Evolutionary conservation across 2,329 filamentous ascomycete genomes (phyloP), one percentile per base, ranked within the genome.

Genomic region (Fusarium drepaniforme): DNA sequence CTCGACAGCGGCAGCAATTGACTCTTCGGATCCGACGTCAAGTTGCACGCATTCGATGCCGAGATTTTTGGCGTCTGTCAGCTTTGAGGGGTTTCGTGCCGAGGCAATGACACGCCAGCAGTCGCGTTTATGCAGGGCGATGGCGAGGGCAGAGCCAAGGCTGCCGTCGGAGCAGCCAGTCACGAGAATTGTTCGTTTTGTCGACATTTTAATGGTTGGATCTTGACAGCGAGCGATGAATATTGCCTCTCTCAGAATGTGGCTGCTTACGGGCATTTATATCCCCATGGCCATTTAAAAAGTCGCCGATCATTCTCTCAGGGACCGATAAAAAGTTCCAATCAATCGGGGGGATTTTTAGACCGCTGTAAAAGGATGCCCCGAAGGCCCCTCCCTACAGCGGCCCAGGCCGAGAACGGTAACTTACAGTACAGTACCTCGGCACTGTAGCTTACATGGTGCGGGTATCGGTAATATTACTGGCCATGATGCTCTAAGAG

Each of bases 111-210:
- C 81, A 15, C 74, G 70, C 70, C 76, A 81, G 11, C 76, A 81
- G 11, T 79, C 78, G 3, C 49, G 56, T 1, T 71, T 59, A n/a
- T 79, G 80, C 25, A 83, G 77, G 8, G 77, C 80, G 1, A 80
- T 62, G 12, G 81, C 81, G 2, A 84, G 72, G 0, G 78, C 76
- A 1, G 77, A 76, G 3, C 82, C 82, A 1, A 84, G 71, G 28
- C 81, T 78, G 11, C 80, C 81, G 13, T 81, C 80, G 1, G 80
- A 82, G 70, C 82, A 83, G 66, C 82, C 82, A 1, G 82, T 82
- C n/a, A 84, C 74, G 6, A 84, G 70, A 16, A 83, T 77, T 2
- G 77, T 81, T 25, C 63, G 57, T 15, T 73, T 61, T 67, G 35
- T 38, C 12, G 56, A 13, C 56, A 59, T 59, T 33, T 53, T n/a